Evolutionary conservation across 495 filamentous ascomycete genomes (phyloP), one percentile per base, ranked within the genome.

Genomic region (Umbilicaria muhlenbergii): DNA sequence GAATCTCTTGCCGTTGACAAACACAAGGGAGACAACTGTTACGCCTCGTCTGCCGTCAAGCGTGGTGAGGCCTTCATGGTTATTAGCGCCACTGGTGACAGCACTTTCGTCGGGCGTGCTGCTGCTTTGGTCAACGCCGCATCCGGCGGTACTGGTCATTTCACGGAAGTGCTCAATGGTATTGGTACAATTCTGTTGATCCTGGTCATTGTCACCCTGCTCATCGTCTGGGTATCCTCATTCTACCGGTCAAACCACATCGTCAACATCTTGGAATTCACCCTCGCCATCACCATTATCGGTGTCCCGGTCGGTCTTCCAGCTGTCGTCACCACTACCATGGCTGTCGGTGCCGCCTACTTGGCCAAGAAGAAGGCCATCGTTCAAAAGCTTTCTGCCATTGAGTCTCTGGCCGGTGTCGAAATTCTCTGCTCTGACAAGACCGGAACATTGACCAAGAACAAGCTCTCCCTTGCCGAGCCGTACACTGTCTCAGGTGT

Each of bases 1-100:
- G 87, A 94, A 65, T 93, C 87, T 53, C 76, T 93, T 44, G 85
- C 86, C 47, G 85, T 91, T 45, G 82, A 88, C 62, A 93, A 89
- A 67, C 74, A 80, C 60, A 77, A 79, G 59, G 71, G 72, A 44
- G 85, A 92, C 60, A 63, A 67, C 46, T 83, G 81, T 61, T 94
- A 80, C 59, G 75, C 83, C 55, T 92, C 87, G 11, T 91, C 86
- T 4, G 77, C 75, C 47, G 79, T 92, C 69, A 94, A 91, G 72
- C 85, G 85, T 68, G 86, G 87, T 58, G 73, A 84, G 62, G 83
- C 80, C 41, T 80, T 79, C 60, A 73, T 91, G 62, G 71, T 92
- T 50, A 72, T 86, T 50, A 85, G 81, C 41, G 74, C 77, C 45
- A 92, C 78, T 53, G 86, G 86, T 62, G 84, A 93, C 60, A 77